These are phyloP conservation scores for Boletus subcaerulescens DNA, from an alignment of 768 basidiomycete species.

Conservation along the genomic window DNA sequence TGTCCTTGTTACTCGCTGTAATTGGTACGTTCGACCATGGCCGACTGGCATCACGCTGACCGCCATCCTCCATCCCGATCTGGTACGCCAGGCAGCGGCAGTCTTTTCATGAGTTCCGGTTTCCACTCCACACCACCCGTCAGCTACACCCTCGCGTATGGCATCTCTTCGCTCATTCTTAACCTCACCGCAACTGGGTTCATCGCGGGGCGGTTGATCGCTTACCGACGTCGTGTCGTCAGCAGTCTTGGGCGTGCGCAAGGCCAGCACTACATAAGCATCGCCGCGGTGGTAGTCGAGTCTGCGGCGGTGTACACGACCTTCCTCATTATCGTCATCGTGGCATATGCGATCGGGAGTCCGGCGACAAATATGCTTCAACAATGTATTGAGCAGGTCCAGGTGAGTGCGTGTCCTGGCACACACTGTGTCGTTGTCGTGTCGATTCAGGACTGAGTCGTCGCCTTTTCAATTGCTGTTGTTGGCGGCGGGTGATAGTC, in stretches of 20 bases:
- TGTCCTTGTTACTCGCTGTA: conserved; percentile 36
- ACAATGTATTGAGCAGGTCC: background rate
- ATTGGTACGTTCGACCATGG: conserved; percentile 34
- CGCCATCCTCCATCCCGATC: too few species aligned
- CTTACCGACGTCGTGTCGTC: conserved; percentile 20
- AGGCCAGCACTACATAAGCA: conserved; percentile 36
- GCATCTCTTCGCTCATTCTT: conserved; percentile 22
- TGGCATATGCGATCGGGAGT: conserved; percentile 39
- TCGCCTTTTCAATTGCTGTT: background rate
- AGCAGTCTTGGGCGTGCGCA: conserved; percentile 33
- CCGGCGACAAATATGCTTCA: conserved; percentile 42
- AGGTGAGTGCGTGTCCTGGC: conserved; percentile 2
- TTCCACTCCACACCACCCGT: background rate
- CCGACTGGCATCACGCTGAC: background rate
- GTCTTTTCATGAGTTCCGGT: conserved; percentile 28
- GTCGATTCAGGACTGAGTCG: background rate
- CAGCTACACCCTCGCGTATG: conserved; percentile 23
- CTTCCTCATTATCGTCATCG: conserved; percentile 39
- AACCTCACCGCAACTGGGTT: conserved; percentile 29
- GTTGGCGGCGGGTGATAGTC: conserved; percentile 21
- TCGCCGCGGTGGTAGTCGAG: conserved; percentile 40
- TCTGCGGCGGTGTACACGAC: conserved; percentile 44
- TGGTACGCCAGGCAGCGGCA: background rate
- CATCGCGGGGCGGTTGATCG: conserved; percentile 29
- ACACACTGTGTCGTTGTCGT: background rate